Conservation (phyloP, 495 filamentous ascomycete species). For the Recurvomyces mirabilis region DNA sequence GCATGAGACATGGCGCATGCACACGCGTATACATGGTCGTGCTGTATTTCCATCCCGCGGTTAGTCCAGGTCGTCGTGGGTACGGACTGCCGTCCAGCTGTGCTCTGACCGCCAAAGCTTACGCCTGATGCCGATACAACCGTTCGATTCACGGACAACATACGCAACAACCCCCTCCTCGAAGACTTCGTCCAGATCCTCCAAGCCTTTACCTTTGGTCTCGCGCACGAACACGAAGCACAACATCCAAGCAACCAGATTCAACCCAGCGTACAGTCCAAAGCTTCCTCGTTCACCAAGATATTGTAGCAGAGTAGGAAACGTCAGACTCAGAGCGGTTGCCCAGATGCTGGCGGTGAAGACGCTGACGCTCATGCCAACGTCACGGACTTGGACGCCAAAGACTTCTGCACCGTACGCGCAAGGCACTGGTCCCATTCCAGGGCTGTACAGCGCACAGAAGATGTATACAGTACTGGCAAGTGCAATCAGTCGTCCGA, state of each 20-base stretch:
- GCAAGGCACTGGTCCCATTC: constrained; percentile 47
- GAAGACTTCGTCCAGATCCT: constrained; percentile 12
- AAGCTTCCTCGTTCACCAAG: constrained; percentile 48
- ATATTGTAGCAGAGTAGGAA: constrained; percentile 38
- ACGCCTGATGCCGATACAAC: too few species aligned
- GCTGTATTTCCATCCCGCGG: too few species aligned
- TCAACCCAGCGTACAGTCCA: constrained; percentile 52
- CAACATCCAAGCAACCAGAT: constrained; percentile 44
- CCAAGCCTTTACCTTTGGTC: constrained; percentile 38
- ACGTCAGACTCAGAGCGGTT: constrained; percentile 45
- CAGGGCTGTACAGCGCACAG: constrained; percentile 40
- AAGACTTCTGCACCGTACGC: constrained; percentile 50
- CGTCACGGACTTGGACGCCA: constrained; percentile 33
- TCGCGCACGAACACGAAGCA: constrained; percentile 47
- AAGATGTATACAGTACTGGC: constrained; percentile 17
- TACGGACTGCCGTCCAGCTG: too few species aligned
- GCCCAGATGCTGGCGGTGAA: constrained; percentile 32
- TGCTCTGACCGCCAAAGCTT: too few species aligned
- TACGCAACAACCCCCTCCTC: too few species aligned
- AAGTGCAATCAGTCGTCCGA: constrained; percentile 8
- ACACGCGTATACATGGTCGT: too few species aligned
- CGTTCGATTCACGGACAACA: too few species aligned
- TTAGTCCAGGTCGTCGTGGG: too few species aligned
- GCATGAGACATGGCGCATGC: too few species aligned
- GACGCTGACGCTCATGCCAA: constrained; percentile 34